A percentile compares a stretch with the other conserved stretches of the same genome.
Evolutionary conservation across 2,329 filamentous ascomycete species (phyloP).

Genomic region (Davidsoniella neocaledoniae): DNA sequence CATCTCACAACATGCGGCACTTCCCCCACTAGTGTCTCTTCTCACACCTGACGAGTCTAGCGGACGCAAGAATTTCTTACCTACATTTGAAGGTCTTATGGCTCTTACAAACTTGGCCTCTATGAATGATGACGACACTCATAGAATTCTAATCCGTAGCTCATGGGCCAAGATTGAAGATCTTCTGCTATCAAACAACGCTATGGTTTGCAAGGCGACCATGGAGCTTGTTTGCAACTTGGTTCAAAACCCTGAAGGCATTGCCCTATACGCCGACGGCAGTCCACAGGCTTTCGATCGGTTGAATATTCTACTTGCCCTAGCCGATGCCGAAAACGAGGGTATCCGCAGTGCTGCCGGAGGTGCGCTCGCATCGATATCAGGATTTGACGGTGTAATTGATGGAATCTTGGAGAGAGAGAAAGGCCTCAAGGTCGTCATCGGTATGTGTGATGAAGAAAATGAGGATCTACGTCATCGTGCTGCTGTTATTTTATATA

Average conservation of each 20-base stretch:
- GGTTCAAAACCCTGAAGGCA: constrained; percentile 49
- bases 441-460: constrained; percentile 63
- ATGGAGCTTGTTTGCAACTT: constrained; percentile 89
- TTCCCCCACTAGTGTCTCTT: constrained; percentile 64
- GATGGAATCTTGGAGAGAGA: constrained; percentile 52
- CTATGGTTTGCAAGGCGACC: constrained; percentile 61
- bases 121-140: constrained; percentile 47
- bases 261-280: constrained; percentile 52
- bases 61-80: constrained; percentile 60
- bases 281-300: constrained; percentile 52
- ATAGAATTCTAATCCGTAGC: constrained; percentile 52
- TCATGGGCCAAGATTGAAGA: constrained; percentile 70
- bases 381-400: constrained; percentile 60
- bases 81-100: constrained; percentile 78
- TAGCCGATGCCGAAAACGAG: constrained; percentile 71
- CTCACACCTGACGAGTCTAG: constrained; percentile 46
- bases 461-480: constrained; percentile 51
- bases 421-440: constrained; percentile 57
- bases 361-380: constrained; percentile 73
- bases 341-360: constrained; percentile 70
- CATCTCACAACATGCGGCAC: constrained; percentile 58
- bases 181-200: constrained; percentile 59
- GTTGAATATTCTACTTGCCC: constrained; percentile 68
- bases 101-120: constrained; percentile 90
- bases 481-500: constrained; percentile 59